Base-by-base conservation (phyloP, 2,329 filamentous ascomycete species). In the Stagonosporopsis tanaceti region DNA sequence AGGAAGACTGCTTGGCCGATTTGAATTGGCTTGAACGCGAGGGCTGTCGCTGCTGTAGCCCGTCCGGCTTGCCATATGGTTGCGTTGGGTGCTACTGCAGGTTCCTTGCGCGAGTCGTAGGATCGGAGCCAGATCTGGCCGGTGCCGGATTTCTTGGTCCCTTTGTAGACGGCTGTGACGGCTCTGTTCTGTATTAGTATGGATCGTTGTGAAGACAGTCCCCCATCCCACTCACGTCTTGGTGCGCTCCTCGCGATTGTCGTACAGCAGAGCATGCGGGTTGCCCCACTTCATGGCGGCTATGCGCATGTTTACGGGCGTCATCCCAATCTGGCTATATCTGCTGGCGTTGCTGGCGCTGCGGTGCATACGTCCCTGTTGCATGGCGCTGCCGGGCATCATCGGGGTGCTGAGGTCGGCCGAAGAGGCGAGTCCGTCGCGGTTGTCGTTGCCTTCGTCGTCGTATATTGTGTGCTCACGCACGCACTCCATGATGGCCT, bases 51-150 rank as follows among this genome's bases (percentile, higher is more conserved):
- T 50, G 86, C 92, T 1, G 95, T 99, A n/a, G 95, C 95, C 59
- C 95, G 87, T 11, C 95, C 95, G 4, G 95, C 95, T 78, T 99
- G 89, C 95, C 95, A 99, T 55, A 99, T 95, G 42, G 89, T 96
- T 77, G 93, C 97, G 71, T 97, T 91, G 60, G 92, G 94, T 75
- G 97, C 93, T 2, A 94, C 91, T 0, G 93, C 86, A 0, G 93
- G 90, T 75, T 98, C 95, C 76, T 90, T 92, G 68, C 94, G 86
- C 15, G 95, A 98, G 75, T 98, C 94, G 77, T 99, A 99, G 2
- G 94, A 98, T 64, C 95, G 89, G 53, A 99, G 81, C 57, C 98
- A 77, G 8, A 89, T 89, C 2, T 93, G 85, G 1, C 86, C 72
- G 4, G 62, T 82, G 6, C 86, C 85, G 37, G 87, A 86, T 65